phyloP scores from a whole-genome alignment of 371 early-diverging fungal genomes.

The Gilbertella persicaria region DNA sequence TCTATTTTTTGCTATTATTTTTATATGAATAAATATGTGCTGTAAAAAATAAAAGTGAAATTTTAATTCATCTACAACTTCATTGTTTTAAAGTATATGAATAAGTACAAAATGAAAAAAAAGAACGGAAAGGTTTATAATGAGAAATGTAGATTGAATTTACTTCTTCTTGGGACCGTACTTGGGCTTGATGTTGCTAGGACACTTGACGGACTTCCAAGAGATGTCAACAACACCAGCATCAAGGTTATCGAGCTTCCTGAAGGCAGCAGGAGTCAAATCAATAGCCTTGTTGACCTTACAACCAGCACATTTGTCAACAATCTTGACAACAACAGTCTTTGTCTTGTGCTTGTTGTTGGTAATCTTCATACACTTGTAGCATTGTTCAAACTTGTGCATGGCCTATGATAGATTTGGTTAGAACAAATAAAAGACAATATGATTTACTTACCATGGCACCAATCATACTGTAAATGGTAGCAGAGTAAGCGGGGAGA shows the following conservation, averaged over 20 bases:
- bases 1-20: slow-evolving; percentile 3
- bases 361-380: slow-evolving; percentile 54
- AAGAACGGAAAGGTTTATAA: background rate
- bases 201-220: slow-evolving; percentile 43
- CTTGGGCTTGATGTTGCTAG: slow-evolving; percentile 14
- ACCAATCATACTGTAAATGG: slow-evolving; percentile 44
- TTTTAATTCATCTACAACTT: slow-evolving; percentile 5
- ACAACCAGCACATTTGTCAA: slow-evolving; percentile 54
- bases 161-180: slow-evolving; percentile 24
- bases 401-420: slow-evolving; percentile 35
- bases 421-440: background rate
- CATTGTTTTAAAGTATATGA: background rate
- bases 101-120: slow-evolving; percentile 2
- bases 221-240: slow-evolving; percentile 48
- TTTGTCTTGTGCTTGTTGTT: slow-evolving; percentile 42
- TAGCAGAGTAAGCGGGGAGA: slow-evolving; percentile 41
- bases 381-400: slow-evolving; percentile 49
- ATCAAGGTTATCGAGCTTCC: slow-evolving; percentile 38
- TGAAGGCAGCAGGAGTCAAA: slow-evolving; percentile 48
- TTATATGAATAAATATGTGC: background rate
- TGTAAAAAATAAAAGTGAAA: background rate
- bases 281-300: slow-evolving; percentile 46
- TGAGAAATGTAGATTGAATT: background rate
- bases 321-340: slow-evolving; percentile 41
- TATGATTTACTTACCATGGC: slow-evolving; percentile 42